Base-by-base conservation (phyloP, 768 basidiomycete species). In the Imleria badia region DNA sequence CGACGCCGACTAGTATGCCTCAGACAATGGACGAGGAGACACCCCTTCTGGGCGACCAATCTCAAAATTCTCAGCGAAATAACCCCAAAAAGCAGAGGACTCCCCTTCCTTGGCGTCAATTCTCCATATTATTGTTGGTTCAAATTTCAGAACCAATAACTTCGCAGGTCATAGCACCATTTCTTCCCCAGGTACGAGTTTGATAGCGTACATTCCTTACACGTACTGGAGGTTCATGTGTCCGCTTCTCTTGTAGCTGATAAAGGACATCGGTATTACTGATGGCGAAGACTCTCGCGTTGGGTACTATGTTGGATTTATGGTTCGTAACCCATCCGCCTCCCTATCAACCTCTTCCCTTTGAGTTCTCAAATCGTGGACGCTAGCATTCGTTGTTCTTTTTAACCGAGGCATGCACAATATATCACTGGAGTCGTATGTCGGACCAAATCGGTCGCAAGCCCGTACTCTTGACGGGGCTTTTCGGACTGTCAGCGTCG, bases 61-160 rank as follows among this genome's bases (percentile, higher is more conserved):
- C 51, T 34, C 43, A 33, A 35, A 63, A 57, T 19, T 11, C 17
- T 14, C 54, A 38, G 44, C 41, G 42, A 20, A n/a, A 55, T 6
- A 61, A 60, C 20, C 58, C 70, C 61, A 71, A 65, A 35, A 56
- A 48, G 30, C 54, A 67, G 53, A 69, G 68, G 31, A 81, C 85
- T 0, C 85, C 86, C 45, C 68, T 91, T 33, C 89, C 89, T 34
- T 82, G 79, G 81, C 75, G 76, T 50, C 89, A 90, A 74, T 78
- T 91, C 56, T 76, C 75, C 43, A 81, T 91, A 48, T 74, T 90
- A 3, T 66, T 91, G 55, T 73, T 89, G 58, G 73, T 90, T 39
- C 87, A 89, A 67, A 75, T 90, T 35, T 80, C 87, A 50, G 89
- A 91, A 67, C 88, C 89, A 6, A 66, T 91, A 53, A 86, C 88